phyloP scores from a whole-genome alignment of 371 early-diverging fungal genomes.

The Quaeritorhiza haematococci region DNA sequence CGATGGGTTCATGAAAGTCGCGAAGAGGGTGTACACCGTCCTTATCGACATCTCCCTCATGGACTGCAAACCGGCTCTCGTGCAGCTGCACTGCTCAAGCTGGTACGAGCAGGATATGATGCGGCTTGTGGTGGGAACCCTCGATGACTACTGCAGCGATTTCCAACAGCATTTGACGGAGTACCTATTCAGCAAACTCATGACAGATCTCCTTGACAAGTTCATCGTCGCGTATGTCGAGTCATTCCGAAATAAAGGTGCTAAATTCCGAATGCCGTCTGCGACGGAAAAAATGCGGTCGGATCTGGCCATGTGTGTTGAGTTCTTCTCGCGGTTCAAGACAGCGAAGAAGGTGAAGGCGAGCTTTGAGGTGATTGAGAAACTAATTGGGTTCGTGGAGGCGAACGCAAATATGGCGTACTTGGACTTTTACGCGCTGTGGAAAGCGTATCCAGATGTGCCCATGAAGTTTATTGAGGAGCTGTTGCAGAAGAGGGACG shows the following conservation, averaged over 20 bases:
- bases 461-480: slow-evolving; percentile 75
- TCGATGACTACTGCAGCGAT: slow-evolving; percentile 85
- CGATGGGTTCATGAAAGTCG: slow-evolving; percentile 80
- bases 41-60: slow-evolving; percentile 77
- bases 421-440: slow-evolving; percentile 69
- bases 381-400: slow-evolving; percentile 59
- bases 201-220: slow-evolving; percentile 77
- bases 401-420: slow-evolving; percentile 62
- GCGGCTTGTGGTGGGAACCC: slow-evolving; percentile 76
- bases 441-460: slow-evolving; percentile 76
- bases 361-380: slow-evolving; percentile 71
- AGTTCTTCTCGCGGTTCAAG: slow-evolving; percentile 65
- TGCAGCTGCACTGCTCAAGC: slow-evolving; percentile 64
- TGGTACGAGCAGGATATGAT: slow-evolving; percentile 89
- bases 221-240: slow-evolving; percentile 79
- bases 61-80: slow-evolving; percentile 70
- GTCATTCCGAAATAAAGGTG: slow-evolving; percentile 68
- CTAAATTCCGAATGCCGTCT: slow-evolving; percentile 60
- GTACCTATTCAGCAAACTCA: slow-evolving; percentile 77
- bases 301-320: slow-evolving; percentile 58
- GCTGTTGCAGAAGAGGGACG: slow-evolving; percentile 68
- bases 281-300: slow-evolving; percentile 53
- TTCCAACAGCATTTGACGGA: slow-evolving; percentile 74
- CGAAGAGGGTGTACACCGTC: slow-evolving; percentile 64
- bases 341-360: slow-evolving; percentile 56